Percentiles rank a stretch among this genome's conserved stretches.
phyloP scores from a whole-genome alignment of 164 flowering plant species.

The Buxus sempervirens region DNA sequence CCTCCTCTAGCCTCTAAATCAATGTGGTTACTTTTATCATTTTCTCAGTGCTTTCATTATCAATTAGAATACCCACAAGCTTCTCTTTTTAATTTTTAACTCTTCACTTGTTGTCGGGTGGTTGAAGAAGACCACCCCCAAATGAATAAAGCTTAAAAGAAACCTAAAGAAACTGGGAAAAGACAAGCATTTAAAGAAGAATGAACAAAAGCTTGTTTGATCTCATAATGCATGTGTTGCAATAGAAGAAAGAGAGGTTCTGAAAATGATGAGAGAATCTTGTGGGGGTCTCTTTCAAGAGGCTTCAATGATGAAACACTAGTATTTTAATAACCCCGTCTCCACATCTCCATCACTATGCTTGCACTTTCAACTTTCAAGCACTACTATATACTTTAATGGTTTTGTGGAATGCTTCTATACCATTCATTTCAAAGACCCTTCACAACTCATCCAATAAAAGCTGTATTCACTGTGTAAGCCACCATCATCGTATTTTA shows the following conservation, averaged over 20 bases:
- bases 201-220: neutral
- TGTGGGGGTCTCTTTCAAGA: constrained; percentile 6
- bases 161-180: neutral
- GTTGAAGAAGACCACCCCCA: too few relatives aligned
- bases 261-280: constrained; percentile 7
- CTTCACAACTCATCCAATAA: neutral
- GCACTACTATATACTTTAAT: too few relatives aligned
- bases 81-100: too few relatives aligned
- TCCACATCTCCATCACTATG: too few relatives aligned
- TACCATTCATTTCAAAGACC: neutral
- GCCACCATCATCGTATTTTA: neutral
- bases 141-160: neutral
- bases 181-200: constrained; percentile 2
- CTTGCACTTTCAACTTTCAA: neutral
- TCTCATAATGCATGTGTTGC: too few relatives aligned
- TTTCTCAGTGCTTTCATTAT: too few relatives aligned
- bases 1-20: neutral
- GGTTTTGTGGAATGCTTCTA: neutral
- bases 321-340: too few relatives aligned
- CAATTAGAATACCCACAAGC: too few relatives aligned
- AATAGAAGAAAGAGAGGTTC: neutral
- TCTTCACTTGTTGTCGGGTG: too few relatives aligned
- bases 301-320: constrained; percentile 6
- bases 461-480: neutral
- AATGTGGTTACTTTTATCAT: neutral